phyloP scores from a whole-genome alignment of 768 basidiomycete species.

The Porphyrellus cyaneotinctus region DNA sequence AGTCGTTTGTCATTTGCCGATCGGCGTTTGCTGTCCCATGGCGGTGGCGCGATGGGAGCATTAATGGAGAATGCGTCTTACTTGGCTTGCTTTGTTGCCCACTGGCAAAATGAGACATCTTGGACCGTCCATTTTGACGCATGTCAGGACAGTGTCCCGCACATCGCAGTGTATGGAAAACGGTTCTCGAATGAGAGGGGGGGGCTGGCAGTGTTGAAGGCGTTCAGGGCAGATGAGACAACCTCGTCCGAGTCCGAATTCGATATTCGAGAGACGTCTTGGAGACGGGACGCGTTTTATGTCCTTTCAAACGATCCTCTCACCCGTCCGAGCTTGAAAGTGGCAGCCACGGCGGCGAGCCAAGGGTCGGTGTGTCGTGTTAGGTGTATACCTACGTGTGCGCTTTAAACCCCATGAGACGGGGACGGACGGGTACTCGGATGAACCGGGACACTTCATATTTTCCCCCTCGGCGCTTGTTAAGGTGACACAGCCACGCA shows the following conservation, averaged over 20 bases:
- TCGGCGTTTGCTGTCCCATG: not conserved
- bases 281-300: not conserved
- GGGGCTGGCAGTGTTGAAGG: not conserved
- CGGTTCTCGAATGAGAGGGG: too few species aligned
- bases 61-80: slow-evolving; percentile 6
- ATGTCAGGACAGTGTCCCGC: too few species aligned
- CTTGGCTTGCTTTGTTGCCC: not conserved
- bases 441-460: too few species aligned
- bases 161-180: too few species aligned
- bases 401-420: not conserved
- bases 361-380: not conserved
- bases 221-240: slow-evolving; percentile 2
- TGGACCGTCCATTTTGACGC: not conserved
- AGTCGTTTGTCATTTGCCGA: not conserved
- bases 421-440: not conserved
- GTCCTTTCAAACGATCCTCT: too few species aligned
- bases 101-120: not conserved
- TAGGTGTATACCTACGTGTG: too few species aligned
- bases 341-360: too few species aligned
- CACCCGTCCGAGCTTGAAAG: too few species aligned
- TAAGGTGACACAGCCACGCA: too few species aligned
- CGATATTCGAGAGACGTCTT: not conserved
- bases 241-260: not conserved
- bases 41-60: slow-evolving; percentile 3
- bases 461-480: not conserved